A percentile compares a stretch with the other conserved stretches of the same genome.
Evolutionary conservation across 495 filamentous ascomycete genomes (phyloP).

Genomic region (Hypoxylon fragiforme): DNA sequence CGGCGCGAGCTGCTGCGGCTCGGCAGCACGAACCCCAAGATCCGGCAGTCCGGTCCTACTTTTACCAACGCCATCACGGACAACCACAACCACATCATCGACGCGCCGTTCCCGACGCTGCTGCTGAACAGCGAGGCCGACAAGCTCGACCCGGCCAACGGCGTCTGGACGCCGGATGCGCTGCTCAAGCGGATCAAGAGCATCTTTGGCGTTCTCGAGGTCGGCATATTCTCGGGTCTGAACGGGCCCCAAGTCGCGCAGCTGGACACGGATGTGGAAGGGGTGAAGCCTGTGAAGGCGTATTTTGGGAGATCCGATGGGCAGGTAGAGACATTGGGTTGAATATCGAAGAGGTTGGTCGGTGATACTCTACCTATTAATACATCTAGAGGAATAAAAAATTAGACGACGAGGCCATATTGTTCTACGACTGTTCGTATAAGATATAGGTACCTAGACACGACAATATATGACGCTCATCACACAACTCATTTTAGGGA

Average conservation of each 20-base stretch:
- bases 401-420: too few relatives aligned
- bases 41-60: slow-evolving; percentile 66
- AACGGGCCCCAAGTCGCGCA: slow-evolving; percentile 70
- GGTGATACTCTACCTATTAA: not conserved
- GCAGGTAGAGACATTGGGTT: slow-evolving; percentile 51
- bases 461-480: too few relatives aligned
- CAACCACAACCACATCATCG: slow-evolving; percentile 90
- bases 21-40: slow-evolving; percentile 66
- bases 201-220: slow-evolving; percentile 86
- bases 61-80: slow-evolving; percentile 87
- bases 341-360: not conserved
- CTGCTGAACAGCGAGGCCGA: slow-evolving; percentile 63
- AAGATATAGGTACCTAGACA: too few relatives aligned
- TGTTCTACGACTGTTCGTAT: too few relatives aligned
- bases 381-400: too few relatives aligned
- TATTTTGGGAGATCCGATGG: slow-evolving; percentile 94
- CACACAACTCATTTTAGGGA: not conserved
- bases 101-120: slow-evolving; percentile 80
- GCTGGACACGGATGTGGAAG: slow-evolving; percentile 61
- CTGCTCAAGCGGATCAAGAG: slow-evolving; percentile 73
- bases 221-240: slow-evolving; percentile 82
- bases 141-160: slow-evolving; percentile 56
- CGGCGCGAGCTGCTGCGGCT: slow-evolving; percentile 66
- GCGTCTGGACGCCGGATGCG: slow-evolving; percentile 75
- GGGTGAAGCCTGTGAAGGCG: slow-evolving; percentile 87